A percentile compares a stretch with the other conserved stretches of the same genome.
Evolutionary conservation across 2,329 filamentous ascomycete species (phyloP).

Genomic region (Fusarium aywerte): DNA sequence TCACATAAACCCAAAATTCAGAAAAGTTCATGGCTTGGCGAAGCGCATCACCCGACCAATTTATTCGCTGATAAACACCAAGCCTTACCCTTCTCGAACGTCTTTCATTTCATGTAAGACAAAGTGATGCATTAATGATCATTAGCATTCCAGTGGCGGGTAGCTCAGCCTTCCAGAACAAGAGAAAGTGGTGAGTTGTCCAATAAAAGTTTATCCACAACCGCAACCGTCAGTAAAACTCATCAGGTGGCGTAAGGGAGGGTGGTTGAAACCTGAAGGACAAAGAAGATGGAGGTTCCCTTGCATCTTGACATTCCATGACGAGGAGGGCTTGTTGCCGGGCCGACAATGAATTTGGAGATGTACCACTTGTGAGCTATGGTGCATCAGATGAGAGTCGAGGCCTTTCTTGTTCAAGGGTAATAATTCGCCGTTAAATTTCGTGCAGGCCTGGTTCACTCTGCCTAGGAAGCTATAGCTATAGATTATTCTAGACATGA

Average conservation of each 20-base stretch:
- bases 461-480: accelerated
- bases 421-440: neutral
- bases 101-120: neutral
- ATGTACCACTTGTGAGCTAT: neutral
- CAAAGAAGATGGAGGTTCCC: neutral
- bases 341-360: neutral
- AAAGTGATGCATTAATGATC: neutral
- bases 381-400: neutral
- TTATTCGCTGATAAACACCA: neutral
- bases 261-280: slow-evolving; percentile 15
- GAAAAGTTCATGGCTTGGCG: neutral
- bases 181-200: neutral
- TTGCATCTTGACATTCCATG: slow-evolving; percentile 8
- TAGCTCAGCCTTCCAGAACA: neutral
- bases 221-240: slow-evolving; percentile 10
- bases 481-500: neutral
- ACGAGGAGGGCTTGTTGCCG: neutral
- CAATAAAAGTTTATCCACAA: neutral
- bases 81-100: neutral
- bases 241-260: neutral
- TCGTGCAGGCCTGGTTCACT: too few relatives aligned
- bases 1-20: neutral
- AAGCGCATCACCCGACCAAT: neutral
- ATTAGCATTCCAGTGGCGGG: neutral
- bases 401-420: neutral